Percentiles rank a stretch among this genome's conserved stretches.
phyloP scores from a whole-genome alignment of 1,284 basidiomycete genomes.

The Fomitopsis pinicola region DNA sequence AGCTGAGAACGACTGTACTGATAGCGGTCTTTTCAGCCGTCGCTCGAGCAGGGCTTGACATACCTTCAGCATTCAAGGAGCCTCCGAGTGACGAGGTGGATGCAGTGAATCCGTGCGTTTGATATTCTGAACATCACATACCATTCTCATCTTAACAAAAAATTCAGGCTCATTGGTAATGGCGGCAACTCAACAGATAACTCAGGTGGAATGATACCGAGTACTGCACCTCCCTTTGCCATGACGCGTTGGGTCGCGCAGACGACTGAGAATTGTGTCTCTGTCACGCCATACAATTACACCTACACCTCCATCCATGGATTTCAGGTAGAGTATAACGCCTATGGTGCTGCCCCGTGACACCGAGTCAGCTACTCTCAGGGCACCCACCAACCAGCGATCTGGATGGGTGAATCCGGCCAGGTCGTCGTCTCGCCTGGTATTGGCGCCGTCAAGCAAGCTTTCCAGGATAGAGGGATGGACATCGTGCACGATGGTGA shows the following conservation, averaged over 20 bases:
- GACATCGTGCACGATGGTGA: constrained; percentile 45
- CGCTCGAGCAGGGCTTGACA: background rate
- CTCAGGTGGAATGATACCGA: constrained; percentile 68
- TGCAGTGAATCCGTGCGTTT: constrained; percentile 3
- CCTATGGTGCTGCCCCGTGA: too few species aligned
- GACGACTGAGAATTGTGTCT: constrained; percentile 70
- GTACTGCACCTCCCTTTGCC: constrained; percentile 72
- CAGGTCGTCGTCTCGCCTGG: constrained; percentile 65
- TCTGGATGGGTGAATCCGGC: constrained; percentile 88
- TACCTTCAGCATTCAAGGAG: constrained; percentile 2
- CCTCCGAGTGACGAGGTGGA: constrained; percentile 7
- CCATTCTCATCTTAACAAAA: background rate
- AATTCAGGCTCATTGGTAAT: constrained; percentile 57
- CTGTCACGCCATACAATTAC: constrained; percentile 75
- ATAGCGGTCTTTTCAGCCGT: background rate
- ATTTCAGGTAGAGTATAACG: constrained; percentile 39
- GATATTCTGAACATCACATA: background rate
- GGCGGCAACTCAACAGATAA: constrained; percentile 66
- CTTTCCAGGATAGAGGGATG: constrained; percentile 62
- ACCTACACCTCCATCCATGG: constrained; percentile 63
- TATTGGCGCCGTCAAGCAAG: constrained; percentile 42
- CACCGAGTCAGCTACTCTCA: background rate
- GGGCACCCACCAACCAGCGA: constrained; percentile 80
- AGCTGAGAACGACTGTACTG: background rate
- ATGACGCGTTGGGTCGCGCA: constrained; percentile 82